Conservation (phyloP, 2,329 filamentous ascomycete genomes). For the Beauveria rudraprayagi region DNA sequence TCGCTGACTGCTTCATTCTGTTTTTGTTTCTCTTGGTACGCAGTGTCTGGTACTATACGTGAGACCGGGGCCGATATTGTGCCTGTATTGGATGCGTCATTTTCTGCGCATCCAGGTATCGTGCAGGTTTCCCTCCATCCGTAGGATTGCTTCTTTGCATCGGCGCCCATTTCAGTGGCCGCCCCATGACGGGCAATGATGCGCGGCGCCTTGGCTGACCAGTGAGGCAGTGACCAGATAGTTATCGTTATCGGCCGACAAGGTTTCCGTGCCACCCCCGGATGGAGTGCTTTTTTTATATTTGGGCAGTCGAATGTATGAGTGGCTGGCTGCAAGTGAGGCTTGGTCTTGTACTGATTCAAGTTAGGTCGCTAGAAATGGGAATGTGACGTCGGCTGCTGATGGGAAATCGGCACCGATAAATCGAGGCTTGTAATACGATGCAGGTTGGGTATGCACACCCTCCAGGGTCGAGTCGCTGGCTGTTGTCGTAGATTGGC, state of each 20-base stretch:
- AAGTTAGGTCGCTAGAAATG: not conserved
- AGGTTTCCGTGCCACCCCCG: not conserved
- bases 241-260: not conserved
- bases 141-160: too few species aligned
- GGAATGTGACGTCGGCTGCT: constrained; percentile 2
- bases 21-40: not conserved
- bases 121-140: not conserved
- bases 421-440: not conserved
- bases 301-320: not conserved
- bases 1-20: not conserved
- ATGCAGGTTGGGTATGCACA: too few species aligned
- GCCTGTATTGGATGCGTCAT: constrained; percentile 1
- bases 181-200: not conserved
- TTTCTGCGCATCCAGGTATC: not conserved
- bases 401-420: constrained; percentile 4
- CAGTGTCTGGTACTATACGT: not conserved
- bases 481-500: too few species aligned
- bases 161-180: constrained; percentile 3
- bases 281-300: not conserved
- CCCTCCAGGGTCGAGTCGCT: too few species aligned
- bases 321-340: not conserved
- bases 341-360: not conserved
- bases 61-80: not conserved
- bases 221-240: not conserved
- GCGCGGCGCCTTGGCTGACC: too few species aligned